phyloP scores from a whole-genome alignment of 768 basidiomycete species.

The Ramaria sp. region DNA sequence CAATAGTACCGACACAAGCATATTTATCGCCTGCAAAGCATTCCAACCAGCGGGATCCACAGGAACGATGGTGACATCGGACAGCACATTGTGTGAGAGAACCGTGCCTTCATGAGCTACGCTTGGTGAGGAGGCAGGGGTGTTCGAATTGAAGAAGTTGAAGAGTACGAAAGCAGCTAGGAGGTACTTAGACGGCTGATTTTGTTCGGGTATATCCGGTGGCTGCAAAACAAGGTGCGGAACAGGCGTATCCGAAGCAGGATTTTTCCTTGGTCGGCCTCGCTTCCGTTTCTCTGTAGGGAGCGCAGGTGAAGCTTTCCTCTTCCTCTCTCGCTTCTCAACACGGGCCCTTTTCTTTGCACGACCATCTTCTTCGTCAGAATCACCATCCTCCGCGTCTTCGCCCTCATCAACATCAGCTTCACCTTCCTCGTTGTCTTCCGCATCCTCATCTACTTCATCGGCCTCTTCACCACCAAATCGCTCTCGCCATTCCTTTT shows the following conservation, averaged over 20 bases:
- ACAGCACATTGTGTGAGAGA: constrained; percentile 30
- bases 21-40: background rate
- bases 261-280: constrained; percentile 68
- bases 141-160: constrained; percentile 71
- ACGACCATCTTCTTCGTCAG: constrained; percentile 35
- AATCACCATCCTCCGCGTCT: constrained; percentile 41
- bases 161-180: constrained; percentile 77
- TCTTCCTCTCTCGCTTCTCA: constrained; percentile 18
- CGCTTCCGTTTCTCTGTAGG: constrained; percentile 72
- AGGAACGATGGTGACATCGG: constrained; percentile 16
- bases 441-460: constrained; percentile 27
- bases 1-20: background rate
- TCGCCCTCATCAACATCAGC: constrained; percentile 29
- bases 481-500: constrained; percentile 56
- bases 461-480: constrained; percentile 73
- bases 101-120: constrained; percentile 45
- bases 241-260: constrained; percentile 24
- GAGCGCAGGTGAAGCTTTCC: constrained; percentile 16
- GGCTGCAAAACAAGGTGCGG: constrained; percentile 18
- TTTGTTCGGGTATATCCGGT: constrained; percentile 15
- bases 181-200: constrained; percentile 43
- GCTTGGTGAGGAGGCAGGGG: constrained; percentile 15
- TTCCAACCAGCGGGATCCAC: background rate
- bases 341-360: constrained; percentile 57
- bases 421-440: constrained; percentile 13